Base-by-base conservation (phyloP, 495 filamentous ascomycete genomes). In the Penicillium tannophilum region DNA sequence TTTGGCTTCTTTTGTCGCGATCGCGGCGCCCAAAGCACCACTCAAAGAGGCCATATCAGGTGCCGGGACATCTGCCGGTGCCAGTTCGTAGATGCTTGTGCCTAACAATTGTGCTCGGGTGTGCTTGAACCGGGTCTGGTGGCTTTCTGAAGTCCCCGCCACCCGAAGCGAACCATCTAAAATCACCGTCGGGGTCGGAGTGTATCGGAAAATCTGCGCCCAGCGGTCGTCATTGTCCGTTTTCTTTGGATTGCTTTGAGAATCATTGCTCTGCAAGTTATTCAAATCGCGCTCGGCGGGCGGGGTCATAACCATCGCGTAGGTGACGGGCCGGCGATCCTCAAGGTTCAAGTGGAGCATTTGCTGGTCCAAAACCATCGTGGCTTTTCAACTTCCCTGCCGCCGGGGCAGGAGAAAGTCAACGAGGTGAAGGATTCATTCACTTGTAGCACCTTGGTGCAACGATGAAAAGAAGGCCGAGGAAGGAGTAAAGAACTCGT, bases 101-200 rank as follows among this genome's bases (percentile, higher is more conserved):
- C 74, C 71, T 30, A 84, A 20, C 11, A 80, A 68, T 16, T 79
- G 70, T 6, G 76, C 72, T 19, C 76, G 68, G 12, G 63, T 45
- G 17, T 72, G 61, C 2, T 69, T 53, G 57, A 76, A 80, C 28
- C 73, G 60, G 5, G 62, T 52, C 6, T 80, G 59, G 56, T 84
- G 79, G 54, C 80, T 80, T 10, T 77, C 63, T 4, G 84, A 86
- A 3, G 79, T 78, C 24, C 79, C 70, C 28, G 78, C 59, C 44
- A 86, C 73, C 44, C 63, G 66, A 46, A 79, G 72, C 0, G 73
- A 63, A 17, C 78, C 70, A 53, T 83, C 74, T 5, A 86, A 69
- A 41, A 85, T 58, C 28, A 85, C 64, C 12, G 76, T 76, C 2
- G 83, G 78, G 2, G 79, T 72, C 1, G 84, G 83, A 0, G 76